Evolutionary conservation across 495 filamentous ascomycete species (phyloP).

Genomic region (Amniculicola lignicola): DNA sequence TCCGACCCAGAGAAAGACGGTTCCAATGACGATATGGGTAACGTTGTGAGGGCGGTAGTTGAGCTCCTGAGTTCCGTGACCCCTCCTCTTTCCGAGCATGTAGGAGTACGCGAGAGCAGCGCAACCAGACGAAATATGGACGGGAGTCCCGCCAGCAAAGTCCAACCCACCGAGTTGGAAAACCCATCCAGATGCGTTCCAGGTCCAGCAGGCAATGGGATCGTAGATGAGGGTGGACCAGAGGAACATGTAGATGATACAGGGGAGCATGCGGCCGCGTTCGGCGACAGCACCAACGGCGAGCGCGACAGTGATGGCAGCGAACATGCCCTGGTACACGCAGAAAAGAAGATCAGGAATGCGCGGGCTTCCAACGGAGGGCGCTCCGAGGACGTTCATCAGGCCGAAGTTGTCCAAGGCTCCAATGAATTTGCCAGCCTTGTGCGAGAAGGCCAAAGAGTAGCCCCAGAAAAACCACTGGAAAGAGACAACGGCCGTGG

Average conservation of each 20-base stretch:
- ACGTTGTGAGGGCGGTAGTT: slow-evolving; percentile 98
- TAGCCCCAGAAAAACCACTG: slow-evolving; percentile 99
- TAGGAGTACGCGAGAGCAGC: slow-evolving; percentile 85
- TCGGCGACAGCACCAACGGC: slow-evolving; percentile 91
- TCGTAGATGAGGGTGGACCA: slow-evolving; percentile 95
- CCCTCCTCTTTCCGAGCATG: slow-evolving; percentile 78
- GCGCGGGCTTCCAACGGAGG: slow-evolving; percentile 75
- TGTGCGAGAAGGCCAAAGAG: slow-evolving; percentile 86
- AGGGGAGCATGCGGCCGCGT: slow-evolving; percentile 89
- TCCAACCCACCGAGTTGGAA: slow-evolving; percentile 82
- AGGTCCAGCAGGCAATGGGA: slow-evolving; percentile 97
- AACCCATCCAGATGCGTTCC: slow-evolving; percentile 86
- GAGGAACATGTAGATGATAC: slow-evolving; percentile 92
- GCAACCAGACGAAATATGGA: slow-evolving; percentile 89
- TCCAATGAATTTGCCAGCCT: slow-evolving; percentile 78
- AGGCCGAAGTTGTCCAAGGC: slow-evolving; percentile 84
- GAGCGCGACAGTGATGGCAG: slow-evolving; percentile 87
- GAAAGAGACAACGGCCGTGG: slow-evolving; percentile 84
- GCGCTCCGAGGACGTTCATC: slow-evolving; percentile 70
- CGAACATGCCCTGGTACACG: slow-evolving; percentile 98
- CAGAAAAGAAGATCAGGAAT: slow-evolving; percentile 90
- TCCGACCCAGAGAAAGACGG: slow-evolving; percentile 97
- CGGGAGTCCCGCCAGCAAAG: slow-evolving; percentile 93
- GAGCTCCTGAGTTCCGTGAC: slow-evolving; percentile 80
- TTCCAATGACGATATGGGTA: slow-evolving; percentile 93